These are phyloP conservation scores for Parastagonospora avenae DNA, from an alignment of 2,329 filamentous ascomycete genomes.

Conservation along the genomic window DNA sequence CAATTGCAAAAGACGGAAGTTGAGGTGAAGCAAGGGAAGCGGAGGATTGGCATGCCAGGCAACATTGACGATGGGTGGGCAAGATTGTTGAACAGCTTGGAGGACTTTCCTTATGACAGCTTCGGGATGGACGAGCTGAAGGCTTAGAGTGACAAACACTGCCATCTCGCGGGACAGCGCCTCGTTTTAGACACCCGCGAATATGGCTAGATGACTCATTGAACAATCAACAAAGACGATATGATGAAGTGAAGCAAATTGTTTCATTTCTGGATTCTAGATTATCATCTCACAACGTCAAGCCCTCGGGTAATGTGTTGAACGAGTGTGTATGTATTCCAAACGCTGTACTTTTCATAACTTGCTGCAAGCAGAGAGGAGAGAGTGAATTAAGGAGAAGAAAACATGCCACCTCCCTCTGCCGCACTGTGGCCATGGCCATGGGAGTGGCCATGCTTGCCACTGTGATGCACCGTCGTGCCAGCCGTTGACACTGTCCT, in stretches of 20 bases:
- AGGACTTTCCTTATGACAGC: constrained; percentile 63
- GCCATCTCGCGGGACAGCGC: no score
- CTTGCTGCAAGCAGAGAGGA: no score
- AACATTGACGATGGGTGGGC: constrained; percentile 66
- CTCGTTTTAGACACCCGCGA: no score
- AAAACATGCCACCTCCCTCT: constrained; percentile 5
- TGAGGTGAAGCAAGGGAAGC: constrained; percentile 45
- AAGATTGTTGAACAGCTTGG: constrained; percentile 58
- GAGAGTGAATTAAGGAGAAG: constrained; percentile 1
- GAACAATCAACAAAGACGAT: no score
- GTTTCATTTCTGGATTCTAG: no score
- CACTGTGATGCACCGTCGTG: constrained; percentile 21
- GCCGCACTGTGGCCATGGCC: background rate
- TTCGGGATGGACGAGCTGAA: constrained; percentile 57
- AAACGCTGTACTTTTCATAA: no score
- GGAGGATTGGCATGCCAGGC: constrained; percentile 55
- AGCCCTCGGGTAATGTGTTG: no score
- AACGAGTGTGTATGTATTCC: no score
- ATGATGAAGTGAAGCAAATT: no score
- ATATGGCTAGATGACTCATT: no score
- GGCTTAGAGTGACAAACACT: background rate
- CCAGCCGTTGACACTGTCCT: constrained; percentile 20
- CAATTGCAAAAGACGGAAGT: constrained; percentile 41
- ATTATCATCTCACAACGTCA: no score
- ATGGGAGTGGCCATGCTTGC: constrained; percentile 9